Evolutionary conservation across 169 alveolate species (phyloP), one percentile per base, ranked within the genome.

Genomic region (Plasmodium malariae): DNA sequence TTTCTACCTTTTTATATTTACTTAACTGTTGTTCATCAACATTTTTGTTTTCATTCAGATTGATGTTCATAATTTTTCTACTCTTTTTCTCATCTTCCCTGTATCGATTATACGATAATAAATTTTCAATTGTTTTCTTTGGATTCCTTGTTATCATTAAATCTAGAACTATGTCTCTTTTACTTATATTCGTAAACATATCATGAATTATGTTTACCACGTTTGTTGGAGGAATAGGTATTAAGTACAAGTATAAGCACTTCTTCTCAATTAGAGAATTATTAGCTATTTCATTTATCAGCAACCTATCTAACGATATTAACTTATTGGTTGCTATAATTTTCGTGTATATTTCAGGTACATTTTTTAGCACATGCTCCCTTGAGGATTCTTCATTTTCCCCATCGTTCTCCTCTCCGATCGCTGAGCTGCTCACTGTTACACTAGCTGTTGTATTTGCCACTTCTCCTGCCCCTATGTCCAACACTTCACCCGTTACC

Each of bases 171-270:
- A 86, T 86, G 48, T 86, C 92, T 9, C 72, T 51, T 51, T 70
- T 86, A 43, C 74, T 69, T 21, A 86, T 59, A 69, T 49, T 19
- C 19, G 67, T 3, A 70, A 86, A 86, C 92, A 86, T 86, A 30
- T 86, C 92, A 57, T 86, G 87, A 28, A 86, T 59, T 54, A 26
- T 40, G 36, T 86, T 70, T 19, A 86, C 87, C 24, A 86, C 74
- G 24, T 86, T 86, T 6, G 86, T 70, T 17, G 92, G 92, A 11
- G 92, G 92, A 57, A 86, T 86, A 26, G 92, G 92, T 32, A 86
- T 69, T 59, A 86, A 62, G 63, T 86, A 86, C 34, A 86, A 72
- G 26, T 70, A 86, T 51, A 86, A 60, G 36, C 36, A 55, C 51
- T 86, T 86, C 28, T 86, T 86, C 48, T 86, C 92, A 26, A 86